Evolutionary conservation across 495 filamentous ascomycete genomes (phyloP).

Genomic region (Podospora tetraspora): DNA sequence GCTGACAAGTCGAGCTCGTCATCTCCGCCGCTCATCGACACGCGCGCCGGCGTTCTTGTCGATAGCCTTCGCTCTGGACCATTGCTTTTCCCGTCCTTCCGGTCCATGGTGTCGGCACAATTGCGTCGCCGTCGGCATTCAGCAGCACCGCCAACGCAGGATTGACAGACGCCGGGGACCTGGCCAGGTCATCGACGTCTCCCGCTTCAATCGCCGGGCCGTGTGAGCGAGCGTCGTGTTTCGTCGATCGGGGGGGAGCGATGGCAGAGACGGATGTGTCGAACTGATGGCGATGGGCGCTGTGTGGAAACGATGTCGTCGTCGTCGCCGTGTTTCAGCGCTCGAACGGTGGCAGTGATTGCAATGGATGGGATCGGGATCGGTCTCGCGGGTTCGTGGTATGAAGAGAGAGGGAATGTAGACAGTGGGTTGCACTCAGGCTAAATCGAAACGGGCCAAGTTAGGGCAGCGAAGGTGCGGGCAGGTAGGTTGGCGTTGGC

Average conservation of each 20-base stretch:
- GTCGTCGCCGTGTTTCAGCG: background rate
- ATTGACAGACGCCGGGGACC: conserved; percentile 21
- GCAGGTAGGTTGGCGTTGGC: background rate
- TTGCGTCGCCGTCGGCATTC: conserved; percentile 11
- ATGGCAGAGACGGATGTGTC: background rate
- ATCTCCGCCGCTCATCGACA: conserved; percentile 23
- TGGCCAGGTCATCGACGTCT: conserved; percentile 23
- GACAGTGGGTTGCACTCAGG: background rate
- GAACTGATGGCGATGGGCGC: background rate
- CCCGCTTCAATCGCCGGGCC: background rate
- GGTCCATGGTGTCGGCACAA: conserved; percentile 31
- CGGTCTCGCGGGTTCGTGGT: background rate
- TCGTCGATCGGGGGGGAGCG: background rate
- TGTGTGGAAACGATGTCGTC: background rate
- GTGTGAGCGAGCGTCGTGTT: background rate
- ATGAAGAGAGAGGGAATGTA: background rate
- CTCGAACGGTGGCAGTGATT: background rate
- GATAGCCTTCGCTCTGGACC: conserved; percentile 35
- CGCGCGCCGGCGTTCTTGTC: conserved; percentile 30
- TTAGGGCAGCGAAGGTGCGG: background rate
- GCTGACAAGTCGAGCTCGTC: conserved; percentile 22
- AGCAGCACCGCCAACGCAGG: conserved; percentile 29
- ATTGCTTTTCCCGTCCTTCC: conserved; percentile 27
- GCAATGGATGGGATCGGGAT: background rate
- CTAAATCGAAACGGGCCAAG: background rate